Percentiles rank a stretch among this genome's conserved stretches.
These are phyloP conservation scores for Citrullus colocynthis DNA, from an alignment of 306 rosid genomes.

Conservation along the genomic window DNA sequence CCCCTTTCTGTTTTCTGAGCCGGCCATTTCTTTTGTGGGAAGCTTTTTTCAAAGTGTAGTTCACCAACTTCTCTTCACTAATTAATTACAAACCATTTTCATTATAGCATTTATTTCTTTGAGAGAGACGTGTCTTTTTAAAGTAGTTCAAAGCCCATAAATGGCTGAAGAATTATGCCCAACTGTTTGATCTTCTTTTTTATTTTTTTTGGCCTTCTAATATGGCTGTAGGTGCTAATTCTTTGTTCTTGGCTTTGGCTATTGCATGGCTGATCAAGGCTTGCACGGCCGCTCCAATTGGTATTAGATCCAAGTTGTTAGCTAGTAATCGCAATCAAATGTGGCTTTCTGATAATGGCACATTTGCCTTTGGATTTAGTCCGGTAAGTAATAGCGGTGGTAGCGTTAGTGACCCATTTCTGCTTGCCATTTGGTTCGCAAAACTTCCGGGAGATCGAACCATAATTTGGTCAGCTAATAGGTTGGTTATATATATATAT, in stretches of 20 bases:
- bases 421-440: slow-evolving; percentile 70
- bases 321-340: slow-evolving; percentile 30
- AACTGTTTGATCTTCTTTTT: neutral
- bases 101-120: neutral
- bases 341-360: slow-evolving; percentile 66
- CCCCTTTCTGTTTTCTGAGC: slow-evolving; percentile 11
- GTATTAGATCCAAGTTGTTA: slow-evolving; percentile 42
- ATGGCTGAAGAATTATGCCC: neutral
- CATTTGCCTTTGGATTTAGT: slow-evolving; percentile 81
- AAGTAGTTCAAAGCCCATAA: neutral
- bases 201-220: slow-evolving; percentile 9
- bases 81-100: neutral
- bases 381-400: slow-evolving; percentile 13
- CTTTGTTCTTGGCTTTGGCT: slow-evolving; percentile 8
- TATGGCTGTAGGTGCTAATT: slow-evolving; percentile 18
- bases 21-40: slow-evolving; percentile 33
- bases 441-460: slow-evolving; percentile 67
- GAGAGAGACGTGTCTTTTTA: neutral
- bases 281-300: slow-evolving; percentile 32
- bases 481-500: slow-evolving; percentile 26
- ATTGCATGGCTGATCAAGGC: slow-evolving; percentile 11
- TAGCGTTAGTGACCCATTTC: slow-evolving; percentile 10
- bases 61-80: slow-evolving; percentile 46
- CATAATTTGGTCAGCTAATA: slow-evolving; percentile 64
- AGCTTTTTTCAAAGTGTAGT: slow-evolving; percentile 50